phyloP scores from a whole-genome alignment of 768 basidiomycete species.

The Amyloporia xantha region DNA sequence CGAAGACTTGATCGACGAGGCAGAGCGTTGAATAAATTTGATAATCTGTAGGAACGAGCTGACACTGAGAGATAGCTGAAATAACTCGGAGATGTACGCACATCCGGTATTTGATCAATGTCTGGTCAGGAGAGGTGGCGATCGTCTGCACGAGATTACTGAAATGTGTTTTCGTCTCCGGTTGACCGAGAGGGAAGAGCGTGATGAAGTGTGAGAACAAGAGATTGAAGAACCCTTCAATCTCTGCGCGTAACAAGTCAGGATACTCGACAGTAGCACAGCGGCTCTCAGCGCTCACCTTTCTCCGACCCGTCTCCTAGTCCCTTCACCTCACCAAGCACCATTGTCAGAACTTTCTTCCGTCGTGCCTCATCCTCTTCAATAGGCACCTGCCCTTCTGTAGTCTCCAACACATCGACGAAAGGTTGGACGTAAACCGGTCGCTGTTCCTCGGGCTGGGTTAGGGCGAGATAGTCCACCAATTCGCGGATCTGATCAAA shows the following conservation, averaged over 20 bases:
- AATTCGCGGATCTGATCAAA: conserved; percentile 63
- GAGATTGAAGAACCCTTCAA: conserved; percentile 86
- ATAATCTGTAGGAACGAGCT: conserved; percentile 41
- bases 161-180: conserved; percentile 49
- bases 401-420: conserved; percentile 47
- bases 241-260: conserved; percentile 58
- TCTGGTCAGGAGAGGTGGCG: conserved; percentile 44
- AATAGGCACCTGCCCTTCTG: conserved; percentile 45
- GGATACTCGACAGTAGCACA: too few species aligned
- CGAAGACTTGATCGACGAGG: conserved; percentile 63
- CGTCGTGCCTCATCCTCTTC: conserved; percentile 48
- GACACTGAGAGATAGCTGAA: not conserved
- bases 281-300: too few species aligned
- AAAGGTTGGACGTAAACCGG: conserved; percentile 57
- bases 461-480: conserved; percentile 64
- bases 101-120: conserved; percentile 73
- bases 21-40: conserved; percentile 76
- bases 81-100: conserved; percentile 28
- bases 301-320: conserved; percentile 74
- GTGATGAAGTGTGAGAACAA: conserved; percentile 66
- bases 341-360: conserved; percentile 49
- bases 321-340: conserved; percentile 55
- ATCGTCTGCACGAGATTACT: conserved; percentile 47
- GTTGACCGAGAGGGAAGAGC: conserved; percentile 47
- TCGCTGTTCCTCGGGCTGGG: conserved; percentile 63